Percentiles rank a stretch among this genome's conserved stretches.
Conservation (phyloP, 176 grass and related monocot species). For the Hordeum marinum region DNA sequence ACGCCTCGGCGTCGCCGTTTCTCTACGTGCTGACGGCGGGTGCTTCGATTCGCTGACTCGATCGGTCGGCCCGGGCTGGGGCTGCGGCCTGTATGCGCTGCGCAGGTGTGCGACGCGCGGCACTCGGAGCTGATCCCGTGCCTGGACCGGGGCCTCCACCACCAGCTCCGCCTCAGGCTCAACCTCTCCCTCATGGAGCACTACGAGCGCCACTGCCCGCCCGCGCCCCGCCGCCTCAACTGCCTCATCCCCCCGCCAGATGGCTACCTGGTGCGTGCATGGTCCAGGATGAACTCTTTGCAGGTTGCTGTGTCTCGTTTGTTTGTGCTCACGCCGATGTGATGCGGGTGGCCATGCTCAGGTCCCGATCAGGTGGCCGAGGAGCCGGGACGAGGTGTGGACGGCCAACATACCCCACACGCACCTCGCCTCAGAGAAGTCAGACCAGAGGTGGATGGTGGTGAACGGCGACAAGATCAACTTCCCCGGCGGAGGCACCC, state of each 20-base stretch:
- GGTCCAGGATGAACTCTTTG: too few species aligned
- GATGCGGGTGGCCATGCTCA: not conserved
- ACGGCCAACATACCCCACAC: constrained; percentile 75
- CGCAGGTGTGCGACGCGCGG: constrained; percentile 58
- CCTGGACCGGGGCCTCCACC: constrained; percentile 55
- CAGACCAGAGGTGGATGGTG: constrained; percentile 83
- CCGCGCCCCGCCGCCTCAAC: constrained; percentile 43
- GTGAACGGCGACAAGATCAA: constrained; percentile 73
- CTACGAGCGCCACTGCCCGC: constrained; percentile 82
- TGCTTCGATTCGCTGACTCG: not conserved
- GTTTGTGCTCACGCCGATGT: not conserved
- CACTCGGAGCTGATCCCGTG: constrained; percentile 79
- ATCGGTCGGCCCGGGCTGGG: too few species aligned
- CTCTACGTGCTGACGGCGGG: not conserved
- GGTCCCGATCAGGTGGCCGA: constrained; percentile 70
- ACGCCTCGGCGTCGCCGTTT: not conserved
- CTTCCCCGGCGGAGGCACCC: constrained; percentile 75
- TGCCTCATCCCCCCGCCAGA: constrained; percentile 73
- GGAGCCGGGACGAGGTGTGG: constrained; percentile 71
- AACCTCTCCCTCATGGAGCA: constrained; percentile 80
- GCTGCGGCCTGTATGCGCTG: too few species aligned
- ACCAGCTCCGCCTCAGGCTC: constrained; percentile 60
- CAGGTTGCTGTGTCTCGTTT: too few species aligned
- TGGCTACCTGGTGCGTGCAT: constrained; percentile 50
- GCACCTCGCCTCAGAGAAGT: constrained; percentile 68